Conservation (phyloP, 371 early-diverging fungal genomes). For the Dichotomocladium elegans region DNA sequence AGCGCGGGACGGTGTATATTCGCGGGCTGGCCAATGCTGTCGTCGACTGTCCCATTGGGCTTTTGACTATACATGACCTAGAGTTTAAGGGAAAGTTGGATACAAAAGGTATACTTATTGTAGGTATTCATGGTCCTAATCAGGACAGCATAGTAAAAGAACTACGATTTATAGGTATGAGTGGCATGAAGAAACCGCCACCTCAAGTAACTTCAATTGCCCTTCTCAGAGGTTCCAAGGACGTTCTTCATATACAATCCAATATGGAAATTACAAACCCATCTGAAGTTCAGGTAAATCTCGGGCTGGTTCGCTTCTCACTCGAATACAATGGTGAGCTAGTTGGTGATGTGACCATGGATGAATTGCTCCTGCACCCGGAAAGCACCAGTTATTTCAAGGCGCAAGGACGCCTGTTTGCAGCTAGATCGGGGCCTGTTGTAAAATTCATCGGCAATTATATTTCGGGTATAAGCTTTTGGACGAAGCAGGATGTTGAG, state of each 20-base stretch:
- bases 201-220: slow-evolving; percentile 28
- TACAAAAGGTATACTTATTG: slow-evolving; percentile 23
- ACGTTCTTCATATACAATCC: slow-evolving; percentile 22
- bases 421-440: slow-evolving; percentile 8
- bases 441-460: slow-evolving; percentile 34
- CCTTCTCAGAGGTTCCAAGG: slow-evolving; percentile 23
- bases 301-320: slow-evolving; percentile 27
- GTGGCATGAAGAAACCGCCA: slow-evolving; percentile 37
- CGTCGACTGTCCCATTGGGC: slow-evolving; percentile 39
- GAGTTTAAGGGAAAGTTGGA: slow-evolving; percentile 39
- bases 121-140: background rate
- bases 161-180: slow-evolving; percentile 24
- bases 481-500: background rate
- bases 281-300: slow-evolving; percentile 32
- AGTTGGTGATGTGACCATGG: slow-evolving; percentile 35
- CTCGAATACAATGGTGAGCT: slow-evolving; percentile 19
- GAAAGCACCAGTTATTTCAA: slow-evolving; percentile 7
- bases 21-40: slow-evolving; percentile 35
- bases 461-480: slow-evolving; percentile 23
- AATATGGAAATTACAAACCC: slow-evolving; percentile 31
- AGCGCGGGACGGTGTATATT: slow-evolving; percentile 22
- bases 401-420: slow-evolving; percentile 1
- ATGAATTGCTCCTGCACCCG: slow-evolving; percentile 19
- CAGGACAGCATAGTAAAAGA: background rate
- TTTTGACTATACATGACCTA: slow-evolving; percentile 29